Evolutionary conservation across 495 filamentous ascomycete genomes (phyloP), one percentile per base, ranked within the genome.

Genomic region (Cercophora scortea): DNA sequence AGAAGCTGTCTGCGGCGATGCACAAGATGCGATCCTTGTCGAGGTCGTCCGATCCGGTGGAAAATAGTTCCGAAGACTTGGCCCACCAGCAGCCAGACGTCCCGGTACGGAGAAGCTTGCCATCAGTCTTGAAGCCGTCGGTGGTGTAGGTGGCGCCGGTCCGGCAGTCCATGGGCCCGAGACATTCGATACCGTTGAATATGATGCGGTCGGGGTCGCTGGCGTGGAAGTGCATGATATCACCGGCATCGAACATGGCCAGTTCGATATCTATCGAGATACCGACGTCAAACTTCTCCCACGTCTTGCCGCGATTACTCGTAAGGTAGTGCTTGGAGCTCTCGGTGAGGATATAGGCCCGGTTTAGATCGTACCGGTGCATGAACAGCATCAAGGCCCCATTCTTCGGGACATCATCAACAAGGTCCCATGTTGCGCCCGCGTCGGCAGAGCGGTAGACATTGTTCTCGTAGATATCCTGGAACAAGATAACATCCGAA

Each of bases 61-160:
- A 80, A 65, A 96, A 96, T 41, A 82, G 64, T 7, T 83, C 76
- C 16, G 85, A 83, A 11, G 81, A 80, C 49, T 85, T 85, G 10
- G 92, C 93, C 84, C 89, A 98, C 53, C 83, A 78, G 66, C 93
- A 98, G 49, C 83, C 80, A 35, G 79, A 72, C 3, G 86, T 85
- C 42, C 79, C 73, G 32, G 77, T 73, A 32, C 82, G 76, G 54
- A 97, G 73, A 15, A 72, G 57, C 50, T 85, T 75, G 33, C 80
- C 75, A 38, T 73, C 62, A 8, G 75, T 79, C 41, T 84, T 67
- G 70, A 98, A 98, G 47, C 87, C 87, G 65, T 98, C 81, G 13
- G 73, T 83, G 2, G 93, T 97, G 61, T 96, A 96, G 64, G 78
- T 84, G 17, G 84, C 74, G 39, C 75, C 57, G 56, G 82, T 79